These are phyloP conservation scores for Fraxinus floribunda DNA, from an alignment of 305 asterid genomes.

Conservation along the genomic window DNA sequence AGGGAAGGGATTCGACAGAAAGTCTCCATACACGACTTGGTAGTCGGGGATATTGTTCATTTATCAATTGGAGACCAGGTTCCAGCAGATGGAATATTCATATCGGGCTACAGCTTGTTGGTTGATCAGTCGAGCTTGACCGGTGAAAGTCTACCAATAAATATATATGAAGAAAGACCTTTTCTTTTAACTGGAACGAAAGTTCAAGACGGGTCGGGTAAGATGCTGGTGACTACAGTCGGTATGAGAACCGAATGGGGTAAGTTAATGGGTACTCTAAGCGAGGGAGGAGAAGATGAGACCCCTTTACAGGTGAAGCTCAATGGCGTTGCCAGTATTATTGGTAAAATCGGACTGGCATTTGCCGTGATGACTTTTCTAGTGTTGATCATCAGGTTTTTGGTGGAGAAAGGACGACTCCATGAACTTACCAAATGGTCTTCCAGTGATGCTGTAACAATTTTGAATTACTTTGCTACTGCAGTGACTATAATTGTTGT, in stretches of 20 bases:
- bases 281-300: constrained; percentile 97
- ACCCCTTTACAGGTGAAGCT: constrained; percentile 97
- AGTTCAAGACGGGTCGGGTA: constrained; percentile 90
- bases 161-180: constrained; percentile 66
- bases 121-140: constrained; percentile 94
- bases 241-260: constrained; percentile 99
- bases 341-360: constrained; percentile 81
- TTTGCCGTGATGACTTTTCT: constrained; percentile 76
- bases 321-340: constrained; percentile 90
- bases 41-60: constrained; percentile 84
- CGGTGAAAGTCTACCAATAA: constrained; percentile 86
- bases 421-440: constrained; percentile 67
- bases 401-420: constrained; percentile 59
- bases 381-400: constrained; percentile 60
- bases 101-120: constrained; percentile 75
- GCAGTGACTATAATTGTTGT: constrained; percentile 95
- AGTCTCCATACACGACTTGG: constrained; percentile 76
- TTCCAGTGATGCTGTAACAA: constrained; percentile 64
- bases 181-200: constrained; percentile 80
- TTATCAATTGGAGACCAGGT: constrained; percentile 76
- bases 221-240: constrained; percentile 91
- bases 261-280: constrained; percentile 86
- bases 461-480: constrained; percentile 81
- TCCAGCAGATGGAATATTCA: constrained; percentile 85
- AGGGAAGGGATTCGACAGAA: constrained; percentile 83